A percentile compares a stretch with the other conserved stretches of the same genome.
Conservation (phyloP, 2,329 filamentous ascomycete genomes). For the Ophiobolus disseminans region DNA sequence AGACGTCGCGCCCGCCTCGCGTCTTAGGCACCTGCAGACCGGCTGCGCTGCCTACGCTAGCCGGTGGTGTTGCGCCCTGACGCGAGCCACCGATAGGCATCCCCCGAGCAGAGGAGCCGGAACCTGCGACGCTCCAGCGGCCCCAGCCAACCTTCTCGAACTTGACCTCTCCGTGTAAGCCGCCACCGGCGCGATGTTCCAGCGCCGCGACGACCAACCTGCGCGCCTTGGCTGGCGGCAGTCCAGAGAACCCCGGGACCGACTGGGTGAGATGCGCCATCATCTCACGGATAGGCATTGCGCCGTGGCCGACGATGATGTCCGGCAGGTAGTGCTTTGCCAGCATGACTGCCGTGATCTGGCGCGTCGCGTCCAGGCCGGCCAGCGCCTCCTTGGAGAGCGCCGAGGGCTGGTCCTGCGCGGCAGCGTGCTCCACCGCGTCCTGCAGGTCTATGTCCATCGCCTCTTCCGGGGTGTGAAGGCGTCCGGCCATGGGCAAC, state of each 20-base stretch:
- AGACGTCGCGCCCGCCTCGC: slow-evolving; percentile 46
- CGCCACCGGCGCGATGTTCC: slow-evolving; percentile 74
- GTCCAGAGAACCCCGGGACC: slow-evolving; percentile 89
- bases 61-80: slow-evolving; percentile 56
- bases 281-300: slow-evolving; percentile 91
- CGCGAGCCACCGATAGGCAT: slow-evolving; percentile 49
- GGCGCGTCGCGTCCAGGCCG: slow-evolving; percentile 73
- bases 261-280: slow-evolving; percentile 93
- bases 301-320: slow-evolving; percentile 87
- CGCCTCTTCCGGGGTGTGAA: slow-evolving; percentile 59
- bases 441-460: slow-evolving; percentile 89
- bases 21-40: slow-evolving; percentile 57
- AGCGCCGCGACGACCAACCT: slow-evolving; percentile 90
- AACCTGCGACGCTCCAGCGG: slow-evolving; percentile 76
- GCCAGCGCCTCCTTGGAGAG: slow-evolving; percentile 61
- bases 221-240: slow-evolving; percentile 87
- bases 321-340: slow-evolving; percentile 89
- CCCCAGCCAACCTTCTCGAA: slow-evolving; percentile 99
- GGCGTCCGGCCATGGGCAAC: slow-evolving; percentile 55
- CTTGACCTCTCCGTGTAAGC: slow-evolving; percentile 72
- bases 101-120: slow-evolving; percentile 60
- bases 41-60: slow-evolving; percentile 53
- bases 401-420: slow-evolving; percentile 51
- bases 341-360: slow-evolving; percentile 84
- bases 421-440: slow-evolving; percentile 60